Evolutionary conservation across 1,139 yeast genomes (phyloP), one percentile per base, ranked within the genome.

Genomic region (Martiniozyma asiatica): DNA sequence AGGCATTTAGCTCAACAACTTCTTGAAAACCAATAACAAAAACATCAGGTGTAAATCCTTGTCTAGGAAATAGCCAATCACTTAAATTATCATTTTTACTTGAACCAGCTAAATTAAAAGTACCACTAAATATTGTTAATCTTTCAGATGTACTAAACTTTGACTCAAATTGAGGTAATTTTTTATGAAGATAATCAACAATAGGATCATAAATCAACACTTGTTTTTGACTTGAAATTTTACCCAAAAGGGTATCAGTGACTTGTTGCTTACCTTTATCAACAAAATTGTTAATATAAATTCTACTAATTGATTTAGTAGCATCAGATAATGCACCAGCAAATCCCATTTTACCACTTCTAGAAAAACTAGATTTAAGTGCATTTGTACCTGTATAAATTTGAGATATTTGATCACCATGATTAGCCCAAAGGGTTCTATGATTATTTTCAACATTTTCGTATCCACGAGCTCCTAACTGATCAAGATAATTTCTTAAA

Each of bases 351-450:
- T 85, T 87, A 12, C 98, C 98, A 24, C 84, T 78, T 48, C 98
- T 67, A 2, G 97, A 80, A 50, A 79, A 89, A 4, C 95, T 82
- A 0, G 96, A 82, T 52, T 92, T 92, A 30, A 92, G 61, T 0
- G 98, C 98, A 50, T 89, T 87, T 1, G 98, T 92, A 6, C 98
- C 98, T 1, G 98, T 89, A 51, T 92, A 92, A 18, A 89, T 89
- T 51, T 85, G 96, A 1, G 97, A 85, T 8, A 92, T 71, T 37
- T 92, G 95, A 55, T 92, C 98, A 27, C 98, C 99, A 52, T 89
- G 87, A 53, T 92, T 96, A 0, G 98, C 99, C 98, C 98, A 92
- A 14, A 89, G 57, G 4, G 77, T 63, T 44, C 85, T 81, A 48
- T 87, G 96, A 37, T 68, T 73, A 24, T 56, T 51, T 50, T 74